Conservation (phyloP, 75 land plant genomes). For the Pinus taeda region DNA sequence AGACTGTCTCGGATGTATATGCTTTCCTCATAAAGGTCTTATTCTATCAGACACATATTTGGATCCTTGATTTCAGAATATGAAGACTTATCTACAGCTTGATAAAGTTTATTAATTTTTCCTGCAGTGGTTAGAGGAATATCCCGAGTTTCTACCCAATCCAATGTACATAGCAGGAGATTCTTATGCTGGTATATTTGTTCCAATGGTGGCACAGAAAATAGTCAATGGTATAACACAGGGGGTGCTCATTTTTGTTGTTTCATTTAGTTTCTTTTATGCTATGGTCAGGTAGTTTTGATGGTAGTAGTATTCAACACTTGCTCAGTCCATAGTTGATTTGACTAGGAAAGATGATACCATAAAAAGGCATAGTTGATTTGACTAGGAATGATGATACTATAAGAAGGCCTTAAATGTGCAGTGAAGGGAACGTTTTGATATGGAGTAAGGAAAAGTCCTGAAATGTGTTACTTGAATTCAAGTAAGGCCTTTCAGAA, state of each 20-base stretch:
- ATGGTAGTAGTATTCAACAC: neutral
- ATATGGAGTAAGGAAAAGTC: too few relatives aligned
- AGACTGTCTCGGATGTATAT: constrained; percentile 32
- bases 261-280: neutral
- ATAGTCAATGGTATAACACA: constrained; percentile 53
- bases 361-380: too few relatives aligned
- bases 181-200: constrained; percentile 68
- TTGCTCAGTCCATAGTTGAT: too few relatives aligned
- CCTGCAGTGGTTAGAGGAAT: constrained; percentile 66
- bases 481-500: too few relatives aligned
- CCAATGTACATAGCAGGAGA: constrained; percentile 70
- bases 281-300: neutral
- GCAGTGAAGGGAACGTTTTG: too few relatives aligned
- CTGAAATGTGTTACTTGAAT: too few relatives aligned
- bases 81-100: neutral
- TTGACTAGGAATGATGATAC: too few relatives aligned
- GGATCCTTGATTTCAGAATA: neutral
- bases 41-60: too few relatives aligned
- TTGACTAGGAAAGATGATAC: too few relatives aligned
- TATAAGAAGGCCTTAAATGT: too few relatives aligned
- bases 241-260: neutral
- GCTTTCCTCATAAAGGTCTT: constrained; percentile 56
- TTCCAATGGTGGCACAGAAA: constrained; percentile 43
- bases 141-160: constrained; percentile 52
- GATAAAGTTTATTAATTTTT: neutral